Base-by-base conservation (phyloP, 1,284 basidiomycete genomes). In the Mycena sp. region DNA sequence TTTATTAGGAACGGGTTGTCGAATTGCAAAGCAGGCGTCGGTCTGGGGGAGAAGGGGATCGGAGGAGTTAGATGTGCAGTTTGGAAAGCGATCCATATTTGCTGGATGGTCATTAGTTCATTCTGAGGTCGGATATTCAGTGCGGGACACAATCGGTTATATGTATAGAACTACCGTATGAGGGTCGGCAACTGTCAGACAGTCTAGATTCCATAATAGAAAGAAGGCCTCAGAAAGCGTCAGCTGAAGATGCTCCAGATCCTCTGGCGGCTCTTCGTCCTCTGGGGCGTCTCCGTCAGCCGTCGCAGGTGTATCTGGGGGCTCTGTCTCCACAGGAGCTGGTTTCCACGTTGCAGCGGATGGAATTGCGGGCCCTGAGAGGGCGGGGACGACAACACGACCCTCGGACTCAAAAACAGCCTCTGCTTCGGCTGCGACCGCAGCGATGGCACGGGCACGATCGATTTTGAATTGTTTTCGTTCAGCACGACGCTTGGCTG, bases 1-100 rank as follows among this genome's bases (percentile, higher is more conserved):
- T 94, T 87, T 37, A 99, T 82, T 35, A 99, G 80, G 78, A 98
- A 96, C 0, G 96, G 96, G 74, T 98, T 98, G 79, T 99, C 96
- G 49, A 89, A 85, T 54, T 87, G 83, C 28, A 82, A 76, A 25
- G 50, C 61, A 26, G 73, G 75, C 45, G 56, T 63, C 62, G 63
- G 68, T 51, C 71, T 64, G 28, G 70, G 71, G 23, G 67, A 60
- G 64, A 76, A 65, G 65, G 75, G 70, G 63, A 74, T 72, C 53
- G 76, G 68, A 38, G 75, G 73, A 64, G 45, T 37, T 2, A 81
- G 72, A 67, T 80, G 78, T 4, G 78, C 78, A 21, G 74, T 70
- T 72, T 89, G 90, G 70, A 89, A 91, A 1, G 83, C 75, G 5
- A 73, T 69, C 89, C 90, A 92, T 46, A 89, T 83, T 63, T 87